Percentiles rank a stretch among this genome's conserved stretches.
Conservation (phyloP, 164 flowering plant species). For the Macadamia integrifolia region DNA sequence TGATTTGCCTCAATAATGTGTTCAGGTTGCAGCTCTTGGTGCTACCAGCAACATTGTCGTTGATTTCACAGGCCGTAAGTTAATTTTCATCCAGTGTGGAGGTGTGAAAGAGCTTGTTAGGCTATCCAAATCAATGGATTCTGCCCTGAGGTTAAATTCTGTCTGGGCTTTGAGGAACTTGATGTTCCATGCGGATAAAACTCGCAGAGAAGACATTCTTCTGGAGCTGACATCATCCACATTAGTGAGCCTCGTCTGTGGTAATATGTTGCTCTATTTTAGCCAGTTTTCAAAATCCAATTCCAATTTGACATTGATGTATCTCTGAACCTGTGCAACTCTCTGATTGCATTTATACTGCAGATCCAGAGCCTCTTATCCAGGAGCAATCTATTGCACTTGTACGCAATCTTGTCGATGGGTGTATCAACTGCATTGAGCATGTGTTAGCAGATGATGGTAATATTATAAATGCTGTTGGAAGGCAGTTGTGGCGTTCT, state of each 20-base stretch:
- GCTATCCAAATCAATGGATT: constrained; percentile 81
- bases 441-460: constrained; percentile 59
- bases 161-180: constrained; percentile 84
- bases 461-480: constrained; percentile 61
- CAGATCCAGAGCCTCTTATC: constrained; percentile 76
- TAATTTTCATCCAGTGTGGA: constrained; percentile 54
- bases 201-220: constrained; percentile 51
- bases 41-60: constrained; percentile 75
- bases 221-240: constrained; percentile 56
- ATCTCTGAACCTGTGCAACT: neutral
- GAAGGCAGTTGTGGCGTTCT: constrained; percentile 53
- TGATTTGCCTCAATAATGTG: constrained; percentile 3
- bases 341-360: constrained; percentile 8
- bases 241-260: constrained; percentile 69
- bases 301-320: neutral
- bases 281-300: constrained; percentile 1
- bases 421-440: constrained; percentile 48
- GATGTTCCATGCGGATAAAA: constrained; percentile 63
- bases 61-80: constrained; percentile 59
- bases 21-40: constrained; percentile 85
- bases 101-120: constrained; percentile 67
- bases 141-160: constrained; percentile 58
- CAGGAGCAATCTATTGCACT: constrained; percentile 93
- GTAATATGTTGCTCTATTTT: constrained; percentile 33
- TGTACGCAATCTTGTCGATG: constrained; percentile 90